Base-by-base conservation (phyloP, 1,139 yeast genomes). In the Candida pseudocylindracea region DNA sequence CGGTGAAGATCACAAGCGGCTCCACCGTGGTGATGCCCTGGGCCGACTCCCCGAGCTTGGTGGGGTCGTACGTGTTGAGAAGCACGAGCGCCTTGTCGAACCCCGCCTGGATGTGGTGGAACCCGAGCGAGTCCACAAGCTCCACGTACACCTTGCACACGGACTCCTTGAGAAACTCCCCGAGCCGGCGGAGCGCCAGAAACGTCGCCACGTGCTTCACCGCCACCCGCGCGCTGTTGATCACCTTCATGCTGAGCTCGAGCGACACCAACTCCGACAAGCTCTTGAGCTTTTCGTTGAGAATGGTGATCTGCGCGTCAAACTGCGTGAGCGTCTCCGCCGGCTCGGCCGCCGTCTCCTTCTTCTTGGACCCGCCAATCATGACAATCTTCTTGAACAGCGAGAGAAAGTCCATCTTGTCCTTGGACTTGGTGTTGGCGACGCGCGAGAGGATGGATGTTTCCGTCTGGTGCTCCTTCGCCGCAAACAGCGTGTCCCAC, bases 1-100 rank as follows among this genome's bases (percentile, higher is more conserved):
- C 95, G 12, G 91, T 78, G 45, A 88, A 88, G 35, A 79, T 67
- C 1, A 79, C 78, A 33, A 88, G 58, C 0, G 98, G 96, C 41
- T 78, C 91, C 9, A 79, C 78, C 27, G 40, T 40, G 25, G 30
- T 8, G 5, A 32, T 36, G 26, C 30, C 28, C 10, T 32, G 13
- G 12, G 31, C 30, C 12, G 28, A 33, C 10, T 26, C 11, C 29
- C 33, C 27, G 26, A 32, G 25, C 5, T 28, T 25, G n/a, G 46
- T 41, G 7, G 49, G 42, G 38, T 76, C 73, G 44, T 81, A 88
- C 29, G 68, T 65, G 36, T 70, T 63, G 37, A 88, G 56, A 33
- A 81, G 67, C 2, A 55, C 56, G 33, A 83, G 55, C 0, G 96
- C 95, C 43, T 72, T 75, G 32, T 70, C 73, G 47, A 88, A 88